Percentiles rank a stretch among this genome's conserved stretches.
Conservation (phyloP, 2,329 filamentous ascomycete species). For the Clarireedia monteithiana region DNA sequence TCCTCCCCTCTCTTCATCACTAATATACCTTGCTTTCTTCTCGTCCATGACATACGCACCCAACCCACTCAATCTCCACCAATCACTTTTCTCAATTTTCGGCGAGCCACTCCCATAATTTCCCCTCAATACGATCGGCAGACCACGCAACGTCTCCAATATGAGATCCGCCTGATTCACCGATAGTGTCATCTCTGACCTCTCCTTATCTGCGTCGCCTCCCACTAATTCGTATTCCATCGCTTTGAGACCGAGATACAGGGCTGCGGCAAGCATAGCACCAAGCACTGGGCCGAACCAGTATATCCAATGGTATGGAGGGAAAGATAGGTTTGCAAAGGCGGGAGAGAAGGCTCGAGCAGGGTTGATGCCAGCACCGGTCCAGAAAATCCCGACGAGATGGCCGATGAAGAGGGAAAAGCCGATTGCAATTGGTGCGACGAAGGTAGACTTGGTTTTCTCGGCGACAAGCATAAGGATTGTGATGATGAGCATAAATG, state of each 20-base stretch:
- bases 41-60: not conserved
- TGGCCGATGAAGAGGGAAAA: constrained; percentile 37
- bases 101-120: not conserved
- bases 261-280: not conserved
- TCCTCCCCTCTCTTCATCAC: not conserved
- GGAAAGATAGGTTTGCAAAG: constrained; percentile 34
- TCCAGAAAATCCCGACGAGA: constrained; percentile 35
- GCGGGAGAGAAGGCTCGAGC: constrained; percentile 38
- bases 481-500: constrained; percentile 38
- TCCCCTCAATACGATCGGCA: not conserved
- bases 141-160: not conserved
- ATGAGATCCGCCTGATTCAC: constrained; percentile 3
- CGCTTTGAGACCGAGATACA: constrained; percentile 1
- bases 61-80: constrained; percentile 1
- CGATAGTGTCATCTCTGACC: not conserved
- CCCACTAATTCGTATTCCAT: constrained; percentile 8
- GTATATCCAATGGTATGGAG: constrained; percentile 39
- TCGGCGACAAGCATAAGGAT: constrained; percentile 37
- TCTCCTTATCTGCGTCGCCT: constrained; percentile 8
- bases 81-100: not conserved
- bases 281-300: constrained; percentile 12
- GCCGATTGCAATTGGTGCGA: constrained; percentile 41
- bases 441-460: constrained; percentile 33
- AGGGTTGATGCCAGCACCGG: constrained; percentile 39
- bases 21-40: not conserved